These are phyloP conservation scores for Diphasiastrum complanatum DNA, from an alignment of 83 land plant species.

Conservation along the genomic window DNA sequence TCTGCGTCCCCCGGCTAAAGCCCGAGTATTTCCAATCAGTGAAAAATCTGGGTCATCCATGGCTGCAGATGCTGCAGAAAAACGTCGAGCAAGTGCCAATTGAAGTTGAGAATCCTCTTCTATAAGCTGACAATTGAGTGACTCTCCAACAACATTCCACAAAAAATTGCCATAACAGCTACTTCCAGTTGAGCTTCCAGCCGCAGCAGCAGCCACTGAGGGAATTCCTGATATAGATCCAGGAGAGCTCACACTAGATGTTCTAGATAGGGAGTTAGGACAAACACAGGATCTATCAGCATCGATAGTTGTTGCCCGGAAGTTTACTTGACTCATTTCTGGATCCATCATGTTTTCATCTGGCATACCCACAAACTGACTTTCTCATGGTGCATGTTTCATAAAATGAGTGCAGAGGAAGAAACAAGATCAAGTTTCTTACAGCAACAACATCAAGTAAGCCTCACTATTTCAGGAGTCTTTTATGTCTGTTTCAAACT, in stretches of 20 bases:
- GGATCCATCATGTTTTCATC: too few relatives aligned
- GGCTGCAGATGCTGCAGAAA: slow-evolving; percentile 25
- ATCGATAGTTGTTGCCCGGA: too few relatives aligned
- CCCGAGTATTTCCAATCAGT: slow-evolving; percentile 17
- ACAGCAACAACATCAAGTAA: too few relatives aligned
- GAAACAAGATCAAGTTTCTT: too few relatives aligned
- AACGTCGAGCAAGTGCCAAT: slow-evolving; percentile 19
- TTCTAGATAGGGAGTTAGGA: too few relatives aligned
- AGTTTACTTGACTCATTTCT: too few relatives aligned
- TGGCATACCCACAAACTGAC: too few relatives aligned
- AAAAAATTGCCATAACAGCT: slow-evolving; percentile 5
- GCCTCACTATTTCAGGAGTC: too few relatives aligned
- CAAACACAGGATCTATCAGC: too few relatives aligned
- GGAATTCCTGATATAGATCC: slow-evolving; percentile 20
- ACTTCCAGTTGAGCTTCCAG: slow-evolving; percentile 22
- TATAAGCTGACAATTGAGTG: slow-evolving; percentile 22
- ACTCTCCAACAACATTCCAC: slow-evolving; percentile 15
- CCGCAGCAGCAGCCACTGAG: slow-evolving; percentile 9
- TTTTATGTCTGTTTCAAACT: too few relatives aligned
- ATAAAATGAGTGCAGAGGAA: too few relatives aligned
- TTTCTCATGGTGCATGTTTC: too few relatives aligned
- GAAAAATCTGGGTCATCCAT: slow-evolving; percentile 26
- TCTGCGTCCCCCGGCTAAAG: slow-evolving; percentile 18
- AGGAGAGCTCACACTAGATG: slow-evolving; percentile 21
- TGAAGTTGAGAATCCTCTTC: slow-evolving; percentile 29